Evolutionary conservation across 1,284 basidiomycete species (phyloP), one percentile per base, ranked within the genome.

Genomic region (Dichomitus squalens): DNA sequence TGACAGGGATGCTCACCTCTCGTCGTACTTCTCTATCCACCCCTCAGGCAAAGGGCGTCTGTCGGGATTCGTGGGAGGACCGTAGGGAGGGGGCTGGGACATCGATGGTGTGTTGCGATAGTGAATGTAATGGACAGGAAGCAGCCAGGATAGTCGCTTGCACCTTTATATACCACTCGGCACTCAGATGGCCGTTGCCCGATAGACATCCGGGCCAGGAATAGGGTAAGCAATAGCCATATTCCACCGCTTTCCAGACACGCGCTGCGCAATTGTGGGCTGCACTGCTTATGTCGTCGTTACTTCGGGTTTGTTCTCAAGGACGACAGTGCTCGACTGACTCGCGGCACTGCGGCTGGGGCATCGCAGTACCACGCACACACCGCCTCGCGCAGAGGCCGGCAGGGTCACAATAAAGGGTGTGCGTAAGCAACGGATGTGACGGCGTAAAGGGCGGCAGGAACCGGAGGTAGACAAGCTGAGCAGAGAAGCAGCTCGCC

Each of bases 11-110:
- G 20, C 44, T 52, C 67, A 91, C 88, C 85, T 86, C 53, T 70
- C 58, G 65, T 92, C 87, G 67, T 78, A 92, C 67, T 90, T 87
- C 31, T 80, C 72, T 25, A 84, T 77, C 87, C 88, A 92, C 23
- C 90, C 90, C 6, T 75, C 75, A 18, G 89, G 88, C 0, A 91
- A 76, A 6, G 76, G 73, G 46, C 88, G 80, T n/a, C 70, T 71
- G 68, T 90, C 88, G 16, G 82, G 84, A 70, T 90, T 90, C n/a
- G 63, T 52, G 14, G 55, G 55, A 4, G 52, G 48, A 20, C 69
- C 66, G 65, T 77, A 76, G 4, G 76, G 70, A 35, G 83, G 79
- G 56, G 81, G 78, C 27, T 74, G 68, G 49, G 79, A 75, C 75
- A 83, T 79, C 56, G 61, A 61, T 61, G 54, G 41, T 25, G 57